These are phyloP conservation scores for Pyrenophora seminiperda DNA, from an alignment of 2,329 filamentous ascomycete genomes.

Conservation along the genomic window DNA sequence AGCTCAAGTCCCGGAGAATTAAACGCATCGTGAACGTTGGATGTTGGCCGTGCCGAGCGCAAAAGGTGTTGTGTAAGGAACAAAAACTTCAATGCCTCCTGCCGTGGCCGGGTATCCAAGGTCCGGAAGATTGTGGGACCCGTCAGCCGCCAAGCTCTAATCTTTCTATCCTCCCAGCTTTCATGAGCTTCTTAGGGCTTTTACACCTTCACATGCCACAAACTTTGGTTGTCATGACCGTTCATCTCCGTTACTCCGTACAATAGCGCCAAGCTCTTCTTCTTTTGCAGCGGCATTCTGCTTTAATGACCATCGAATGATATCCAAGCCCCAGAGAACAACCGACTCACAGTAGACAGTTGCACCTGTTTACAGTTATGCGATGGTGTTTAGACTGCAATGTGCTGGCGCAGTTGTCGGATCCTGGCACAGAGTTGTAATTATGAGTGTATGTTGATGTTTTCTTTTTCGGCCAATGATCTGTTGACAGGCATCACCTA, in stretches of 20 bases:
- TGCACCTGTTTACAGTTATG: not conserved
- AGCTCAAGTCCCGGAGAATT: too few relatives aligned
- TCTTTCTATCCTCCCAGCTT: slow-evolving; percentile 35
- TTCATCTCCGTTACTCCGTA: not conserved
- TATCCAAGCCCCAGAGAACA: not conserved
- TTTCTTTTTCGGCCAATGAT: not conserved
- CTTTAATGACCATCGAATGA: not conserved
- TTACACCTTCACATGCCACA: not conserved
- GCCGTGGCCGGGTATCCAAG: not conserved
- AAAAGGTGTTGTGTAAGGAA: too few relatives aligned
- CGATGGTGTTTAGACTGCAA: not conserved
- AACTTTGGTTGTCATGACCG: not conserved
- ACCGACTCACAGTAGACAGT: too few relatives aligned
- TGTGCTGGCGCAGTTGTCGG: not conserved
- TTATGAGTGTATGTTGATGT: not conserved
- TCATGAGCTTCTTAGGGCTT: not conserved
- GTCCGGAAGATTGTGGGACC: not conserved
- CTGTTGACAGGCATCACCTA: too few relatives aligned
- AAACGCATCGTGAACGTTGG: too few relatives aligned
- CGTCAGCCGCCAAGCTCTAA: not conserved
- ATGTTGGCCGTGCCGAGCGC: too few relatives aligned
- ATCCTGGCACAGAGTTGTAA: too few relatives aligned
- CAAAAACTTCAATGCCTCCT: too few relatives aligned
- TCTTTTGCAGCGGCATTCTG: not conserved
- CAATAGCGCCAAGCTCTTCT: not conserved